Percentiles rank a stretch among this genome's conserved stretches.
These are phyloP conservation scores for Penicillium sp. DNA, from an alignment of 2,329 filamentous ascomycete species.

Conservation along the genomic window DNA sequence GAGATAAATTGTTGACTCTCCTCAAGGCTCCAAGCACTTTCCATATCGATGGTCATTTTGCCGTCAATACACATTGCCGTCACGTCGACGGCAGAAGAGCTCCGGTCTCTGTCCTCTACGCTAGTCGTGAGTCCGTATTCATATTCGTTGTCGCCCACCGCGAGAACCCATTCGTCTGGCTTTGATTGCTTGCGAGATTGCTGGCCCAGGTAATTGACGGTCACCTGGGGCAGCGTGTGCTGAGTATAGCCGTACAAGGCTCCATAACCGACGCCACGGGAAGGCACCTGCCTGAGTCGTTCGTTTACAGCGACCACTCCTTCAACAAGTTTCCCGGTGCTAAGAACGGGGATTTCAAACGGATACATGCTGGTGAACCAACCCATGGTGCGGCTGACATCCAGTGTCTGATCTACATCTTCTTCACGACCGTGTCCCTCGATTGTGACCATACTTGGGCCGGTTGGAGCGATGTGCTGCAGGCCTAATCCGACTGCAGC, in stretches of 20 bases:
- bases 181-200: not conserved
- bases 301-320: not conserved
- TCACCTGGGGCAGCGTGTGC: not conserved
- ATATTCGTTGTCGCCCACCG: not conserved
- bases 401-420: not conserved
- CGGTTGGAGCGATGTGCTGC: not conserved
- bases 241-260: not conserved
- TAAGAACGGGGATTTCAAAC: not conserved
- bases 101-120: not conserved
- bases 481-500: not conserved
- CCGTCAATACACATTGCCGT: not conserved
- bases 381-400: not conserved
- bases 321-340: not conserved
- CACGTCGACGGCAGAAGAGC: not conserved
- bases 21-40: not conserved
- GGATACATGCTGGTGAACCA: not conserved
- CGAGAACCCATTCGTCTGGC: not conserved
- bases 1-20: not conserved
- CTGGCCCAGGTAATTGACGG: not conserved
- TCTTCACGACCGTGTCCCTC: not conserved
- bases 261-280: not conserved
- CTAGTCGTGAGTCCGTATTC: not conserved
- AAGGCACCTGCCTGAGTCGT: not conserved
- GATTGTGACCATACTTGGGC: not conserved
- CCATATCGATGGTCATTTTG: not conserved